A percentile compares a stretch with the other conserved stretches of the same genome.
Evolutionary conservation across 495 filamentous ascomycete genomes (phyloP).

Genomic region (Penicillium coffeae): DNA sequence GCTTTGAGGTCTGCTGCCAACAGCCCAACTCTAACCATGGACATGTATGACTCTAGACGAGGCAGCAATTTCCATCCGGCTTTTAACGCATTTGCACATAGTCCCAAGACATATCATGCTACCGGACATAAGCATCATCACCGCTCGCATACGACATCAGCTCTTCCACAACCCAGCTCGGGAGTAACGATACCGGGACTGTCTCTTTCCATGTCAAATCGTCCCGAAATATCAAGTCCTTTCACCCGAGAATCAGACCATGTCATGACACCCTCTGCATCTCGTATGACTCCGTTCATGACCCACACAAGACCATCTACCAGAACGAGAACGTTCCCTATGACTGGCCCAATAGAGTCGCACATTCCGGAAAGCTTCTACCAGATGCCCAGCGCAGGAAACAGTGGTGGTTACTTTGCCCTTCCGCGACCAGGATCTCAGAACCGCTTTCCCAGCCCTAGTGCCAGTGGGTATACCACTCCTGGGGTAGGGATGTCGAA

Average conservation of each 20-base stretch:
- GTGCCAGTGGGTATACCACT: slow-evolving; percentile 22
- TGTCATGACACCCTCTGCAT: slow-evolving; percentile 5
- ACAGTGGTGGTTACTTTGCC: slow-evolving; percentile 30
- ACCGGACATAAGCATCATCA: slow-evolving; percentile 24
- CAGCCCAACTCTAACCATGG: slow-evolving; percentile 6
- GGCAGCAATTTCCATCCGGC: not conserved
- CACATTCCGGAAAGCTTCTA: not conserved
- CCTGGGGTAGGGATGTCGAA: slow-evolving; percentile 16
- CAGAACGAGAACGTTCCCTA: not conserved
- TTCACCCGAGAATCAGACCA: not conserved
- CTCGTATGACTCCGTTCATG: slow-evolving; percentile 19
- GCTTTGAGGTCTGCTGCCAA: slow-evolving; percentile 15
- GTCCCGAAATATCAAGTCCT: slow-evolving; percentile 13
- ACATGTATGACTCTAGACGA: not conserved
- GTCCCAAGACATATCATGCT: slow-evolving; percentile 1
- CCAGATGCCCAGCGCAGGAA: slow-evolving; percentile 1
- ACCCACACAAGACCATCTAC: slow-evolving; percentile 6
- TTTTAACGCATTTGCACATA: not conserved
- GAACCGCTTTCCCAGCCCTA: slow-evolving; percentile 11
- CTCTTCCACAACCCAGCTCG: slow-evolving; percentile 13
- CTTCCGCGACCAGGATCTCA: slow-evolving; percentile 11
- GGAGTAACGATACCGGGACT: slow-evolving; percentile 10
- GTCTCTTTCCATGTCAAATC: slow-evolving; percentile 17
- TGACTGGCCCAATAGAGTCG: not conserved
- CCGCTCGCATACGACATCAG: slow-evolving; percentile 36